Base-by-base conservation (phyloP, 2,329 filamentous ascomycete genomes). In the Chaetomium strumarium region DNA sequence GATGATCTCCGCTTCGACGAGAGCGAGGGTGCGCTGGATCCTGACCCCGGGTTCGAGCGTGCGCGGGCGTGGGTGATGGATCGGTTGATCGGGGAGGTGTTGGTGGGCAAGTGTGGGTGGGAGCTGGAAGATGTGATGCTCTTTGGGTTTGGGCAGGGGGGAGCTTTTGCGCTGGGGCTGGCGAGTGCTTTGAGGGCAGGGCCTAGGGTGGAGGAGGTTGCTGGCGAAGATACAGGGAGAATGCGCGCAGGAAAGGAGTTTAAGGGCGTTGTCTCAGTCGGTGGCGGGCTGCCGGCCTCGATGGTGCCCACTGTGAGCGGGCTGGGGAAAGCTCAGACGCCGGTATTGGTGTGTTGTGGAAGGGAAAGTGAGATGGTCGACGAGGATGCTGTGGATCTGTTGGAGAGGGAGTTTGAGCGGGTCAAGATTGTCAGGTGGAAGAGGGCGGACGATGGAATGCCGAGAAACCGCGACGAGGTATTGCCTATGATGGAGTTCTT, bases 401-500 rank as follows among this genome's bases (percentile, higher is more conserved):
- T 90, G 34, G 85, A 82, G 66, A 72, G 74, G 39, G 77, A 80
- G 50, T 93, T 92, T 68, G 72, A 76, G 58, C 76, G 83, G 62
- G 82, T 89, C 19, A 77, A 82, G 66, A 75, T 84, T 58, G 83
- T 83, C 51, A 80, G 80, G 63, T 93, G 88, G 82, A 79, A 77
- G 63, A 81, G 84, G 64, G 69, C 67, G 2, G 87, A 85, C 6
- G 89, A 95, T 67, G 79, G 78, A 1, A 96, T 96, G 91, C 90
- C 90, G n/a, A 74, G 76, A 42, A 85, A 78, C 65, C 77, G 86
- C 49, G 90, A 95, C 11, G 91, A 97, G 75, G 91, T 95, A 78
- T 65, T 91, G 63, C 90, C 91, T 0, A 79, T 96, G 55, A 96
- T 96, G 90, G 81, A 86, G 64, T 96, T 85, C 62, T 79, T 90